Conservation (phyloP, 1,284 basidiomycete genomes). For the Rhodotorula sp. region DNA sequence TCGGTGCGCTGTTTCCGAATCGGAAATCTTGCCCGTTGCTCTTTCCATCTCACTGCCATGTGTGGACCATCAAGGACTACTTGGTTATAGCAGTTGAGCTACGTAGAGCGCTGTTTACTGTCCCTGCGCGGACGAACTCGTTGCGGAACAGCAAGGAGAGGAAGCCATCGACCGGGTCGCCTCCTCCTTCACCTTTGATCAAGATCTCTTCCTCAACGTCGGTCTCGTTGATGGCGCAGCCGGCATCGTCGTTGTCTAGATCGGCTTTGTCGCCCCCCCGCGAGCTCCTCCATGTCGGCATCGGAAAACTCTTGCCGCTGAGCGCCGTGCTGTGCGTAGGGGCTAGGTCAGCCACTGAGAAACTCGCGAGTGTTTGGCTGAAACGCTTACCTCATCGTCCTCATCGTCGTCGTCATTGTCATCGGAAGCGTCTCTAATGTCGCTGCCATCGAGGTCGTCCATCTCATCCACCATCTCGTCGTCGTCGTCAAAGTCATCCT, state of each 20-base stretch:
- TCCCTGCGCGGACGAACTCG: too few relatives aligned
- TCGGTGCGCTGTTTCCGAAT: too few relatives aligned
- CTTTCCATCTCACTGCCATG: too few relatives aligned
- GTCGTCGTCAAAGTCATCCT: conserved; percentile 49
- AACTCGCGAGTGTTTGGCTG: too few relatives aligned
- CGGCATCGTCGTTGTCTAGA: conserved; percentile 12
- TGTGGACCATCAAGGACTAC: too few relatives aligned
- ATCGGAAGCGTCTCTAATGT: conserved; percentile 43
- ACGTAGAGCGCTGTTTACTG: too few relatives aligned
- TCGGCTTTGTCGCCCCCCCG: conserved; percentile 22
- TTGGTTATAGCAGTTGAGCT: too few relatives aligned
- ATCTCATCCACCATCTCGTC: conserved; percentile 52
- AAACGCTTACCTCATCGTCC: conserved; percentile 26
- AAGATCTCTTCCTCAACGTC: conserved; percentile 30
- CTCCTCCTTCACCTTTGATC: conserved; percentile 6
- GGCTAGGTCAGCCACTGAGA: too few relatives aligned
- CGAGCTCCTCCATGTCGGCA: conserved; percentile 55
- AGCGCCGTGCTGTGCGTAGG: conserved; percentile 8
- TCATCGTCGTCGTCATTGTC: conserved; percentile 33
- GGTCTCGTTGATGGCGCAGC: conserved; percentile 14
- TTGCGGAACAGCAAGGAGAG: too few relatives aligned
- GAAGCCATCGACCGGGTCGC: conserved; percentile 12
- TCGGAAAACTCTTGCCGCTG: conserved; percentile 24
- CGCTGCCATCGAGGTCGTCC: conserved; percentile 34
- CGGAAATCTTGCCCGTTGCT: too few relatives aligned